phyloP scores from a whole-genome alignment of 2,329 filamentous ascomycete genomes.

The Shiraia bambusicola region DNA sequence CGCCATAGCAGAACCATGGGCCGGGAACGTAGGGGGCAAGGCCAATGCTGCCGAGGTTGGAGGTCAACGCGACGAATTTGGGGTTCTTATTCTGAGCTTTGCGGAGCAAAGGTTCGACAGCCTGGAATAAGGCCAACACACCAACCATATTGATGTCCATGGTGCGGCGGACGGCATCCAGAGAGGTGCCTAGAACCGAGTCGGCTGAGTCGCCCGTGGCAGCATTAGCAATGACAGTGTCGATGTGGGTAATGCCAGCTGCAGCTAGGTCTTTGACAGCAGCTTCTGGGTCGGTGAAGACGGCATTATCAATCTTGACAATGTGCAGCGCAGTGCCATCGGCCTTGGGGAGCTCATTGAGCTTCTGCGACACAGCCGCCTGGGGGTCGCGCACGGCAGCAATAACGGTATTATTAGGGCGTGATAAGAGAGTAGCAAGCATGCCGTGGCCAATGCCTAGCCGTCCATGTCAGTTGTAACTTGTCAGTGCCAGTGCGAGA shows the following conservation, averaged over 20 bases:
- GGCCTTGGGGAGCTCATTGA: slow-evolving; percentile 38
- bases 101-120: slow-evolving; percentile 43
- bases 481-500: too few relatives aligned
- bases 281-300: slow-evolving; percentile 4
- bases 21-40: background rate
- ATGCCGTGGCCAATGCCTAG: slow-evolving; percentile 16
- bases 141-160: slow-evolving; percentile 47
- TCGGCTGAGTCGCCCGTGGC: slow-evolving; percentile 37
- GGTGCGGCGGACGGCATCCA: slow-evolving; percentile 3
- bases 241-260: slow-evolving; percentile 46
- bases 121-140: slow-evolving; percentile 37
- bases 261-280: slow-evolving; percentile 10
- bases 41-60: slow-evolving; percentile 8
- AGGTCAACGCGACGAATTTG: slow-evolving; percentile 16
- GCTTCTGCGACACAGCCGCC: background rate
- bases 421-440: slow-evolving; percentile 7
- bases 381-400: slow-evolving; percentile 13
- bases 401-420: slow-evolving; percentile 20
- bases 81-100: slow-evolving; percentile 11
- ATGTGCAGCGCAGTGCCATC: slow-evolving; percentile 14
- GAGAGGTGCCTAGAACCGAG: background rate
- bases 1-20: slow-evolving; percentile 5
- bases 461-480: slow-evolving; percentile 4
- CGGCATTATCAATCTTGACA: slow-evolving; percentile 17
- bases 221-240: slow-evolving; percentile 58